Evolutionary conservation across 1,284 basidiomycete species (phyloP).

Genomic region (Ganoderma multipileum): DNA sequence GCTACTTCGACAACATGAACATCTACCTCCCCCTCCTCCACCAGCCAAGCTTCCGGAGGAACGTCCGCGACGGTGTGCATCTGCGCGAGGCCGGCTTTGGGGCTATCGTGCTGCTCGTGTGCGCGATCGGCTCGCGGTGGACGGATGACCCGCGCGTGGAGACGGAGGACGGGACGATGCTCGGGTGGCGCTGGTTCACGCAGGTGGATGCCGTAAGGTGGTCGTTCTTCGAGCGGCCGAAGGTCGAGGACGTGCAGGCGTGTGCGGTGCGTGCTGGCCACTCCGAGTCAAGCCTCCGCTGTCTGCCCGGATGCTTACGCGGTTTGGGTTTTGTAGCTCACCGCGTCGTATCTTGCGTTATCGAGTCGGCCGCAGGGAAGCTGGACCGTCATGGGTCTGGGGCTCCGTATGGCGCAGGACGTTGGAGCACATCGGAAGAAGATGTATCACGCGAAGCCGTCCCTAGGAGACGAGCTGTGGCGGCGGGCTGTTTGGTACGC

Average conservation of each 20-base stretch:
- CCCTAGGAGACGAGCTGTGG: conserved; percentile 52
- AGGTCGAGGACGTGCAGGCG: conserved; percentile 79
- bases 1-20: conserved; percentile 55
- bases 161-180: conserved; percentile 57
- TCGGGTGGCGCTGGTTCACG: conserved; percentile 80
- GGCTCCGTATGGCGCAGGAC: conserved; percentile 52
- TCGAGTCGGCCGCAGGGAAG: conserved; percentile 37
- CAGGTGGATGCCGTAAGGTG: conserved; percentile 63
- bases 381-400: conserved; percentile 52
- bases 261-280: conserved; percentile 47
- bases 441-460: conserved; percentile 36
- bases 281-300: too few relatives aligned
- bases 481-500: conserved; percentile 58
- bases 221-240: conserved; percentile 59
- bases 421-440: conserved; percentile 50
- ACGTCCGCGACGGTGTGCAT: conserved; percentile 48
- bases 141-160: conserved; percentile 63
- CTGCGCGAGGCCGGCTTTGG: conserved; percentile 54
- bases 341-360: conserved; percentile 46
- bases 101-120: conserved; percentile 56
- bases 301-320: conserved; percentile 74
- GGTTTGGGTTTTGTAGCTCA: conserved; percentile 59
- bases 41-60: conserved; percentile 51
- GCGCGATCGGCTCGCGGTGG: conserved; percentile 57
- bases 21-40: conserved; percentile 56